Base-by-base conservation (phyloP, 257 asterid genomes). In the Salvia rosmarinus region DNA sequence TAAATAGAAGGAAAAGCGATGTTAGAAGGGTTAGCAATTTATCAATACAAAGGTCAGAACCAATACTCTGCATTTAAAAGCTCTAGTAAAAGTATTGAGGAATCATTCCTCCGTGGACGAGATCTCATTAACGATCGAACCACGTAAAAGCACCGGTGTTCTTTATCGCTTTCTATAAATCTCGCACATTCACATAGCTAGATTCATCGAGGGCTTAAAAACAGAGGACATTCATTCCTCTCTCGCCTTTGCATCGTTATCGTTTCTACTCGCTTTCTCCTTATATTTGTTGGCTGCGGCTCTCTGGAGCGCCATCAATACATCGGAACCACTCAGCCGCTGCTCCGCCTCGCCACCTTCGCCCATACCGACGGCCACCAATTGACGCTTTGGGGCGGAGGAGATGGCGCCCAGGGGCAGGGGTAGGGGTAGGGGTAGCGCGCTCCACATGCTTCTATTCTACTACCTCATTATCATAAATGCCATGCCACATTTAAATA, bases 271-370 rank as follows among this genome's bases (percentile, higher is more conserved):
- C 1, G 16, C 32, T 9, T 57, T 72, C 37, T 17, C 64, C 44
- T 47, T 72, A 47, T 13, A 62, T 39, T 72, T 79, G 71, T 61
- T 84, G 55, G 71, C 39, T 52, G 83, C 62, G 34, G 89, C 89
- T 72, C 69, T 85, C 23, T 75, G 73, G 23, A 87, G 69, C 43
- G 94, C 96, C 73, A 74, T 72, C 78, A 87, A 75, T 25, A 85
- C 79, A 58, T 79, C 91, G 49, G 89, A 81, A 14, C 91, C 94
- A 9, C 84, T 82, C 76, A 84, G 77, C 59, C 32, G 39, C 51
- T 32, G 56, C 37, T 42, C 23, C 3, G 37, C 62, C 35, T 23
- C 59, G n/a, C 25, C 11, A 10, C 60, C 60, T 42, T 52, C 60
- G 43, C 19, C n/a, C 47, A 39, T 5, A 9, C 47, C 61, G 9